A percentile compares a stretch with the other conserved stretches of the same genome.
phyloP scores from a whole-genome alignment of 441 rosid species.

The Jatropha multifida region DNA sequence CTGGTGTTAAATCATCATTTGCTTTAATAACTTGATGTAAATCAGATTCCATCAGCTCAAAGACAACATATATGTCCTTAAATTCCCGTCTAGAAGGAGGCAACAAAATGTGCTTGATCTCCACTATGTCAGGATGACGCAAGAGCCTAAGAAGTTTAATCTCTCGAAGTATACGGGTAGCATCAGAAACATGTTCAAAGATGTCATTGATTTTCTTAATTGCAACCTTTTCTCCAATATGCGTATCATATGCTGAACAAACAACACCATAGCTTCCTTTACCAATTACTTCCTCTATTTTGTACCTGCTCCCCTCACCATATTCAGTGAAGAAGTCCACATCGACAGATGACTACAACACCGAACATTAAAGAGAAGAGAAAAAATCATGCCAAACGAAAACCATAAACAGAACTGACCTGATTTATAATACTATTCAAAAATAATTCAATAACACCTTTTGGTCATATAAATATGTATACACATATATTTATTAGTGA shows the following conservation, averaged over 20 bases:
- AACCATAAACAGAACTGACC: conserved; percentile 4
- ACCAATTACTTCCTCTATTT: conserved; percentile 93
- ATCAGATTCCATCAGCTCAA: conserved; percentile 98
- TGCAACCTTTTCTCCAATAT: conserved; percentile 87
- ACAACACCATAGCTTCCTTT: conserved; percentile 99
- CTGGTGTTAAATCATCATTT: conserved; percentile 92
- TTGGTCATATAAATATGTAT: not conserved
- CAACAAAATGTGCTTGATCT: conserved; percentile 91
- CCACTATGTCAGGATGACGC: conserved; percentile 97
- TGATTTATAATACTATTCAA: not conserved
- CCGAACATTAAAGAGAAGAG: conserved; percentile 13
- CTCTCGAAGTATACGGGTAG: conserved; percentile 94
- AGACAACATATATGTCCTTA: conserved; percentile 91
- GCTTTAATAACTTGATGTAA: conserved; percentile 97
- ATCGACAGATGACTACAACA: conserved; percentile 70
- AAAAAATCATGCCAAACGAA: not conserved
- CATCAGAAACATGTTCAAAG: conserved; percentile 97
- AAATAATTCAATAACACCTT: conserved; percentile 1
- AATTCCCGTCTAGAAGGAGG: conserved; percentile 97
- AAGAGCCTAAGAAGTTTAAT: conserved; percentile 88
- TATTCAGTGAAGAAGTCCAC: conserved; percentile 94
- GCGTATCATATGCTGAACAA: conserved; percentile 89
- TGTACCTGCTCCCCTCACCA: conserved; percentile 93
- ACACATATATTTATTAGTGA: not conserved
- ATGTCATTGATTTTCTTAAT: conserved; percentile 95